Conservation (phyloP, 2,329 filamentous ascomycete species). For the Aspergillus neotritici region DNA sequence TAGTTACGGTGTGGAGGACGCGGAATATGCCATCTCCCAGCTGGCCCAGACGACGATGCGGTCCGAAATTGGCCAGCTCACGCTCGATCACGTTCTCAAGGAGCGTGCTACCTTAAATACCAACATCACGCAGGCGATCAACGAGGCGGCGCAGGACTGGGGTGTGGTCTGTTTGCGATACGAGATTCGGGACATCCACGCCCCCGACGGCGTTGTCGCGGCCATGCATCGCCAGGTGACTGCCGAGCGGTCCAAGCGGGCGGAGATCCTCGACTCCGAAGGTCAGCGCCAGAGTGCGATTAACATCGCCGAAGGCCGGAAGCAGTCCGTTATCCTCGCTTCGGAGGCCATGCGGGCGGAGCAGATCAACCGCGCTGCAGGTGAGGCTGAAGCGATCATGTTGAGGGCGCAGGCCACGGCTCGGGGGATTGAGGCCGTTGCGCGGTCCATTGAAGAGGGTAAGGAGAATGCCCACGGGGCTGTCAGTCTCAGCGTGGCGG, state of each 20-base stretch:
- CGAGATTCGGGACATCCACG: conserved; percentile 97
- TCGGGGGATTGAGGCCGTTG: conserved; percentile 79
- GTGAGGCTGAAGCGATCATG: conserved; percentile 90
- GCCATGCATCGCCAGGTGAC: conserved; percentile 99
- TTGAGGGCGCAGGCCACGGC: conserved; percentile 84
- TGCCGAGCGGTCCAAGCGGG: conserved; percentile 92
- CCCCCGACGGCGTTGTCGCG: conserved; percentile 84
- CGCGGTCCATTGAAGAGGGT: conserved; percentile 66
- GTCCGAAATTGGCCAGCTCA: conserved; percentile 92
- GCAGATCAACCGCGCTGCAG: conserved; percentile 84
- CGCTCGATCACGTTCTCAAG: conserved; percentile 94
- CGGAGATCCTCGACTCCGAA: conserved; percentile 94
- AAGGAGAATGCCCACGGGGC: conserved; percentile 72
- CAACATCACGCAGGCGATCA: conserved; percentile 98
- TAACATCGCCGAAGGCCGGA: conserved; percentile 96
- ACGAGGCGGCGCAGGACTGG: conserved; percentile 95
- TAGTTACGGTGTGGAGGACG: conserved; percentile 96
- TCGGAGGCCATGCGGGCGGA: conserved; percentile 86
- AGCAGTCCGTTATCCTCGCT: conserved; percentile 93
- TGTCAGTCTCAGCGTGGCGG: conserved; percentile 80
- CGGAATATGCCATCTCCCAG: conserved; percentile 97
- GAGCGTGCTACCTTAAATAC: conserved; percentile 93
- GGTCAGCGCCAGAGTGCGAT: conserved; percentile 96
- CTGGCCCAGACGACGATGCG: conserved; percentile 98
- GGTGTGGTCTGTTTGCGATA: conserved; percentile 93